These are phyloP conservation scores for Nemania diffusa DNA, from an alignment of 2,329 filamentous ascomycete species.

Conservation along the genomic window DNA sequence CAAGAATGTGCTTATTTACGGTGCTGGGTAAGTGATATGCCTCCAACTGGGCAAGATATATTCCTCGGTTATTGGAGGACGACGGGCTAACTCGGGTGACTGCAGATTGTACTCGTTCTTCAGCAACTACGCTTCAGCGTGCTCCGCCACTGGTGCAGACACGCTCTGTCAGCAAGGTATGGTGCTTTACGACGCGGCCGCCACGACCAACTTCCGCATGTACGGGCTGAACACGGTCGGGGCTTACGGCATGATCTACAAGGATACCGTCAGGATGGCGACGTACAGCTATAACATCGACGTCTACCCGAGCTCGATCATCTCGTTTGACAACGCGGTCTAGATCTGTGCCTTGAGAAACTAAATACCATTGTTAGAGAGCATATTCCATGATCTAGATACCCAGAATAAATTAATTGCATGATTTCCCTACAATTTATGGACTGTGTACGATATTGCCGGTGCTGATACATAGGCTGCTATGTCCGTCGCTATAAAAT, in stretches of 20 bases:
- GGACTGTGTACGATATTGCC: background rate
- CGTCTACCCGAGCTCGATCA: conserved; percentile 44
- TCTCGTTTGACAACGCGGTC: conserved; percentile 38
- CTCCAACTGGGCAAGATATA: too few species aligned
- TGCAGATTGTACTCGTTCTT: conserved; percentile 72
- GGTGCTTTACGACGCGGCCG: conserved; percentile 41
- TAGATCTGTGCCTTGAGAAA: conserved; percentile 6
- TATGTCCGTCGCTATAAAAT: too few species aligned
- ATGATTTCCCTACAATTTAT: too few species aligned
- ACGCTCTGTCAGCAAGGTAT: conserved; percentile 61
- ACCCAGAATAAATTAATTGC: background rate
- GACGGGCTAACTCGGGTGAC: background rate
- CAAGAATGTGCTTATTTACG: conserved; percentile 67
- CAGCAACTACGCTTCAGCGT: conserved; percentile 67
- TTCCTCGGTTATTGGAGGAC: background rate
- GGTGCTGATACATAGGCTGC: background rate
- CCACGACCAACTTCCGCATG: conserved; percentile 41
- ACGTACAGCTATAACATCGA: conserved; percentile 42
- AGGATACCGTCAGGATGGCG: conserved; percentile 42
- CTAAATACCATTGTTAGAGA: background rate
- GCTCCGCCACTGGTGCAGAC: conserved; percentile 55
- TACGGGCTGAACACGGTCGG: conserved; percentile 45
- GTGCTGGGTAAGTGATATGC: conserved; percentile 61
- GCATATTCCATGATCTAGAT: background rate
- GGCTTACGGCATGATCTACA: conserved; percentile 43